Base-by-base conservation (phyloP, 768 basidiomycete genomes). In the Lactarius vividus region DNA sequence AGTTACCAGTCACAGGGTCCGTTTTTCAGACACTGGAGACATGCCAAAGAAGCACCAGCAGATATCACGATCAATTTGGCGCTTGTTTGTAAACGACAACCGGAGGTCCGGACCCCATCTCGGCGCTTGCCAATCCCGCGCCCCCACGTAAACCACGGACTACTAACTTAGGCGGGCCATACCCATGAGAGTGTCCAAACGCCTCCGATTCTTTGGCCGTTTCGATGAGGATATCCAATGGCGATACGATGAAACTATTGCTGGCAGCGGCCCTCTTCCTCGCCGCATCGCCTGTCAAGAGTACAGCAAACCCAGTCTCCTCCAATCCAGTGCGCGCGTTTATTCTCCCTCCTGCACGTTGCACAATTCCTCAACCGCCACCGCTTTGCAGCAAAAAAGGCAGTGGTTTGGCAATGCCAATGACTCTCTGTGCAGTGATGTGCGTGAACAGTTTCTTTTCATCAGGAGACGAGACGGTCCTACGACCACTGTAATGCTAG, bases 371-470 rank as follows among this genome's bases (percentile, higher is more conserved):
- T 46, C n/a, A 46, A n/a, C 7, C 42, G 42, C 42, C 1, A 4
- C n/a, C 10, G 9, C 9, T 44, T 46, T 4, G 28, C 44, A 33
- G 3, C 55, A 29, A 20, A 56, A 39, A 7, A 57, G 64, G 35
- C 60, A 62, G 28, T 49, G 3, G n/a, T 15, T 20, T 40, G 23
- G 37, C n/a, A 33, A 37, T 28, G 65, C 65, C 37, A 37, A 62
- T 39, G 65, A 66, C 29, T 31, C 28, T 10, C 11, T 52, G 15
- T 67, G 66, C 26, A 65, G n/a, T 13, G 16, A n/a, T 40, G 66
- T 37, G 52, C 58, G 66, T 2, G 35, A 28, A 31, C 13, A 56
- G 28, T 55, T 59, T 59, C 37, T 26, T 59, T 23, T 37, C 15
- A 0, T 31, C 26, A 2, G 15, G 29, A 16, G 20, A 9, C 4